These are phyloP conservation scores for Acanthamoeba culbertsoni DNA, from an alignment of 208 protist species.

Conservation along the genomic window DNA sequence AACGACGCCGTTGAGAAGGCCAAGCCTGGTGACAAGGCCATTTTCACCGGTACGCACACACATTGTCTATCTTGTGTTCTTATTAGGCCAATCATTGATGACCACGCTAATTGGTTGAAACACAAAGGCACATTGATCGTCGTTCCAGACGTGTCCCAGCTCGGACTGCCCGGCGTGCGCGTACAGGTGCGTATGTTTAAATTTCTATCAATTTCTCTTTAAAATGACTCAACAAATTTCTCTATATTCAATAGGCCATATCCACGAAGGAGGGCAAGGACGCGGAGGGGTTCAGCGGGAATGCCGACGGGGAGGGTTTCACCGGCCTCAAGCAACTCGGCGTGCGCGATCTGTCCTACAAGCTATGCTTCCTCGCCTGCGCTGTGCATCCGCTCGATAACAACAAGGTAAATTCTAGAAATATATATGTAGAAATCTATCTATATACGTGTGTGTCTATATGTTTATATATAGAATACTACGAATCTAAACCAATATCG, in stretches of 20 bases:
- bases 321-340: slow-evolving; percentile 96
- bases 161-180: slow-evolving; percentile 73
- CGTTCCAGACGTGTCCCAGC: slow-evolving; percentile 96
- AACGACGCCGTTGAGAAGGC: slow-evolving; percentile 96
- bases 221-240: neutral
- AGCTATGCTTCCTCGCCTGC: slow-evolving; percentile 95
- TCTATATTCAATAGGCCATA: neutral
- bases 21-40: slow-evolving; percentile 97
- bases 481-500: no score
- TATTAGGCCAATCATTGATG: no score
- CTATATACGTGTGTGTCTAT: no score
- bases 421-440: no score
- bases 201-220: no score
- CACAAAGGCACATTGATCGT: slow-evolving; percentile 96
- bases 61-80: slow-evolving; percentile 74
- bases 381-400: slow-evolving; percentile 81
- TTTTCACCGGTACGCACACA: slow-evolving; percentile 92
- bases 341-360: slow-evolving; percentile 96
- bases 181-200: no score
- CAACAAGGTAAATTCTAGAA: slow-evolving; percentile 22
- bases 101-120: no score
- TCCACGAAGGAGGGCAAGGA: neutral
- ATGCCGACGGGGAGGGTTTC: slow-evolving; percentile 85
- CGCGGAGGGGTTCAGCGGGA: neutral
- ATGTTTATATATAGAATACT: no score